These are phyloP conservation scores for Blepharisma stoltei DNA, from an alignment of 73 alveolate species.

Conservation along the genomic window DNA sequence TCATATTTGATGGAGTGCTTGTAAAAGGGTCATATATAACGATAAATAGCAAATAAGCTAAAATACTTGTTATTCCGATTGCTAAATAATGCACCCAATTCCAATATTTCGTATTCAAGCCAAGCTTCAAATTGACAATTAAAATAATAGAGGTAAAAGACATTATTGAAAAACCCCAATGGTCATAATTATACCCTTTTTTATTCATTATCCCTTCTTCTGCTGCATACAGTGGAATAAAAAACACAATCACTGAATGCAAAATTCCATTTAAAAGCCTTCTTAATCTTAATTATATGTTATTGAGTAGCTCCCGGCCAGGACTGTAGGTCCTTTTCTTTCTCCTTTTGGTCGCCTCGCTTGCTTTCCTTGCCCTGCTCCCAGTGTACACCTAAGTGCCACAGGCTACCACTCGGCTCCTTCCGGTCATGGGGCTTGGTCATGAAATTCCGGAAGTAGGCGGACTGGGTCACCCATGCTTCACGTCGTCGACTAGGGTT, in stretches of 20 bases:
- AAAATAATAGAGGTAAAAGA: slow-evolving; percentile 39
- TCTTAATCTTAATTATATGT: too few relatives aligned
- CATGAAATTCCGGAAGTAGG: too few relatives aligned
- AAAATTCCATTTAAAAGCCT: slow-evolving; percentile 33
- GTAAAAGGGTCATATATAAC: slow-evolving; percentile 11
- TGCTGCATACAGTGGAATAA: slow-evolving; percentile 30
- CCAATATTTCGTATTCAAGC: slow-evolving; percentile 39
- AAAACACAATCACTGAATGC: slow-evolving; percentile 36
- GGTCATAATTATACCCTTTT: slow-evolving; percentile 34
- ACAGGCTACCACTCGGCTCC: too few relatives aligned
- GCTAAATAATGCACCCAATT: slow-evolving; percentile 20
- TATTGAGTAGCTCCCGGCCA: too few relatives aligned
- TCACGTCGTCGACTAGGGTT: too few relatives aligned
- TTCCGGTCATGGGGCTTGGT: too few relatives aligned
- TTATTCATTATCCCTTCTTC: neutral
- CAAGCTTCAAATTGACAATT: slow-evolving; percentile 39
- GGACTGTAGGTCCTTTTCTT: too few relatives aligned
- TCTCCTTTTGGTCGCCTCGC: too few relatives aligned
- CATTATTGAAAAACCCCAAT: slow-evolving; percentile 43
- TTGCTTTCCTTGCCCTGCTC: too few relatives aligned
- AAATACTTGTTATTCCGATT: neutral
- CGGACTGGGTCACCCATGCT: too few relatives aligned
- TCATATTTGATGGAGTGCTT: neutral
- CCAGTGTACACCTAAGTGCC: too few relatives aligned
- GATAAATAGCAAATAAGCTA: slow-evolving; percentile 20